Conservation (phyloP, 2,329 filamentous ascomycete species). For the Cadophora gregata region DNA sequence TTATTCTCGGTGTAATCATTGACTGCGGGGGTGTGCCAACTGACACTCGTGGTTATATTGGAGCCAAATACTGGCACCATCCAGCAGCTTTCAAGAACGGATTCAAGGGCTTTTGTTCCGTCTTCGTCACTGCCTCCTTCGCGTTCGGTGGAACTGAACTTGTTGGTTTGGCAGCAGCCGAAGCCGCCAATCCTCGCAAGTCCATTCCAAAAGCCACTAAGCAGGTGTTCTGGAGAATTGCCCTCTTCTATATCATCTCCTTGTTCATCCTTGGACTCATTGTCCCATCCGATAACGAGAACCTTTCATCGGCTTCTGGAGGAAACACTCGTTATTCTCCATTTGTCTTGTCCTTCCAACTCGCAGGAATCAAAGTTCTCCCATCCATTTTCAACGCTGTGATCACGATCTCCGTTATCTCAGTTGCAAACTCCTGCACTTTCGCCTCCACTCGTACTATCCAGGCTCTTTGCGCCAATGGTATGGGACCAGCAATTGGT, state of each 20-base stretch:
- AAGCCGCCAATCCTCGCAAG: conserved; percentile 78
- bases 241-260: conserved; percentile 83
- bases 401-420: conserved; percentile 88
- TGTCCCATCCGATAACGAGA: conserved; percentile 72
- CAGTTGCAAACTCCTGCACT: conserved; percentile 89
- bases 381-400: conserved; percentile 93
- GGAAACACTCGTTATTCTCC: conserved; percentile 76
- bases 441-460: conserved; percentile 92
- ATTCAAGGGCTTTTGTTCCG: conserved; percentile 81
- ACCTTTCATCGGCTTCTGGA: conserved; percentile 62
- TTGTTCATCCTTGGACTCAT: conserved; percentile 83
- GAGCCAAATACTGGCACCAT: conserved; percentile 77
- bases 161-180: conserved; percentile 77
- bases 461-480: conserved; percentile 85
- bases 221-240: conserved; percentile 94
- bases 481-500: conserved; percentile 78
- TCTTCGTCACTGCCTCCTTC: conserved; percentile 79
- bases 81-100: conserved; percentile 84
- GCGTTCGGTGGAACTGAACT: conserved; percentile 78
- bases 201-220: conserved; percentile 86
- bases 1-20: conserved; percentile 58
- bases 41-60: conserved; percentile 57
- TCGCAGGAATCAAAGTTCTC: conserved; percentile 80
- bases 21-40: conserved; percentile 38
- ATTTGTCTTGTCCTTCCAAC: conserved; percentile 89